Evolutionary conservation across 169 alveolate genomes (phyloP), one percentile per base, ranked within the genome.

Genomic region (Cryptosporidium sp.): DNA sequence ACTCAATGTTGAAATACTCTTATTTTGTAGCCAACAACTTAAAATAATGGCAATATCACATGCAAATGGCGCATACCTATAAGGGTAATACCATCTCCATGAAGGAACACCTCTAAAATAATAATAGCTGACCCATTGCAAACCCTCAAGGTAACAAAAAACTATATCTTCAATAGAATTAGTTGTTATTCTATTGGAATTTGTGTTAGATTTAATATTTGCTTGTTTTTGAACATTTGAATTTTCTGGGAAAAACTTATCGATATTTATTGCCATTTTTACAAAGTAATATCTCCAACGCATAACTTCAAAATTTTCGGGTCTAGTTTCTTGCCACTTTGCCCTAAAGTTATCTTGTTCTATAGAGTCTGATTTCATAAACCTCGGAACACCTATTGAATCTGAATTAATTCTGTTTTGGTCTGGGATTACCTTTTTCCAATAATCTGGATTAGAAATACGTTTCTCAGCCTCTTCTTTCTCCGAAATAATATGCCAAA

Each of bases 51-150:
- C 92, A 91, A 95, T 94, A 84, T 96, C 98, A 26, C 95, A 94
- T 26, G 97, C 95, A 91, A 96, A 94, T 16, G 99, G 99, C n/a
- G 98, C 97, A 92, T 96, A 97, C 85, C 95, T 96, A 92, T 93
- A 96, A 18, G 98, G 98, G 85, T 96, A 96, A 94, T 91, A 97
- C 99, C 99, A 98, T 65, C 93, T 92, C 99, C 99, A 98, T 61
- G 97, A 93, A 44, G 95, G 96, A 26, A 97, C 97, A 16, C 99
- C 99, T 87, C 95, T 87, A 93, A 95, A 97, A 91, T 97, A 98
- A 75, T 98, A 98, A 61, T 94, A 93, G 91, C 96, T 93, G 12
- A 96, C 98, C 99, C 99, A 98, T 89, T 96, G 97, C n/a, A 98
- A 87, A 31, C 99, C 99, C 93, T 96, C 98, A 6, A 97, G 89